Evolutionary conservation across 305 asterid species (phyloP).

Genomic region (Withania somnifera): DNA sequence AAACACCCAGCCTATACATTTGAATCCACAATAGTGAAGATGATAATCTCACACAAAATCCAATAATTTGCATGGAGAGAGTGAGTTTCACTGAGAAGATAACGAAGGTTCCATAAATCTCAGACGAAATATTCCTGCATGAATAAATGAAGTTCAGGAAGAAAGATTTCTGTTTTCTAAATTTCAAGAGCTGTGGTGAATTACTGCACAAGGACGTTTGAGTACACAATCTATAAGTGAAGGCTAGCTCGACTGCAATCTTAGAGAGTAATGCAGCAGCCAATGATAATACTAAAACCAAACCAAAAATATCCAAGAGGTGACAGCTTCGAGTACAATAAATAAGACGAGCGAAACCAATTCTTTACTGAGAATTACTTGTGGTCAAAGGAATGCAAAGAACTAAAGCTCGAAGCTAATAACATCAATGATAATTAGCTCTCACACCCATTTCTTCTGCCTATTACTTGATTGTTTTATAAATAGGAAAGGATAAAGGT

Average conservation of each 20-base stretch:
- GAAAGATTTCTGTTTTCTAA: neutral
- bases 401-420: neutral
- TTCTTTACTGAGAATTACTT: neutral
- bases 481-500: neutral
- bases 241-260: neutral
- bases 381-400: neutral
- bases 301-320: neutral
- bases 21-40: conserved; percentile 87
- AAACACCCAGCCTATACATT: conserved; percentile 89
- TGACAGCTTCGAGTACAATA: neutral
- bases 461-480: neutral
- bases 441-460: neutral
- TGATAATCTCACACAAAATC: conserved; percentile 61
- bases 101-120: conserved; percentile 52
- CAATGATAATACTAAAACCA: neutral
- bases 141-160: neutral
- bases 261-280: neutral
- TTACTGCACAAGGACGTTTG: neutral
- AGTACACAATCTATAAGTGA: neutral
- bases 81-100: conserved; percentile 73
- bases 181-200: neutral
- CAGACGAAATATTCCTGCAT: conserved; percentile 68
- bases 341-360: neutral
- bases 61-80: conserved; percentile 72
- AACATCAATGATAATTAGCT: neutral